Evolutionary conservation across 352 stramenopile genomes (phyloP), one percentile per base, ranked within the genome.

Genomic region (Pythium apleroticum): DNA sequence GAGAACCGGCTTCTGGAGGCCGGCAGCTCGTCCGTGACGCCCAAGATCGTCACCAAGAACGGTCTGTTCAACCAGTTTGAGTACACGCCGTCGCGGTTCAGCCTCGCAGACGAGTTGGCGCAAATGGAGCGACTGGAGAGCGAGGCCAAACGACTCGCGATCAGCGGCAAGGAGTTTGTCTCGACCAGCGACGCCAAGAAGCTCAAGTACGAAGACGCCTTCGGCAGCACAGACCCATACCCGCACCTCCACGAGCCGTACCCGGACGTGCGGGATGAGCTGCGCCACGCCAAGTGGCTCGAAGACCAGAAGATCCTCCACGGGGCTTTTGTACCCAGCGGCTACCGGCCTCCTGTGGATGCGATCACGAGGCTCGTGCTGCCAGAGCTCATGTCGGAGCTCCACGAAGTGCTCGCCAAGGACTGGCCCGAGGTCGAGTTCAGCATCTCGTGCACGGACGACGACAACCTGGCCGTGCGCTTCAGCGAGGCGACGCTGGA

Each of bases 121-220:
- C 78, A 84, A 41, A 80, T 90, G 71, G 81, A 91, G 45, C 72
- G 86, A 0, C 73, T 92, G 25, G 69, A 79, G 30, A 80, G 68
- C 30, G 81, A 94, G 33, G 81, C 77, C 5, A 91, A 94, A 67
- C 84, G 84, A 25, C 72, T 75, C 4, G 72, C 82, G 65, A 89
- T 93, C 69, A 88, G 81, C 60, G 84, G 86, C 0, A 73, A 77
- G 19, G 80, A 89, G 53, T 94, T 94, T 63, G 74, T 90, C 24
- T 81, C 78, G 56, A 73, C 77, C 22, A 71, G 53, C 14, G 77
- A 79, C 22, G 61, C 75, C 24, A 73, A 71, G 54, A 66, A 74
- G 31, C 78, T 90, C 53, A 94, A 92, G 65, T 77, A 90, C 53
- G 86, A 92, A 56, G 86, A 92, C 67, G 74, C 82, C 17, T 94